These are phyloP conservation scores for Brassica juncea DNA, from an alignment of 345 rosid genomes.

Conservation along the genomic window DNA sequence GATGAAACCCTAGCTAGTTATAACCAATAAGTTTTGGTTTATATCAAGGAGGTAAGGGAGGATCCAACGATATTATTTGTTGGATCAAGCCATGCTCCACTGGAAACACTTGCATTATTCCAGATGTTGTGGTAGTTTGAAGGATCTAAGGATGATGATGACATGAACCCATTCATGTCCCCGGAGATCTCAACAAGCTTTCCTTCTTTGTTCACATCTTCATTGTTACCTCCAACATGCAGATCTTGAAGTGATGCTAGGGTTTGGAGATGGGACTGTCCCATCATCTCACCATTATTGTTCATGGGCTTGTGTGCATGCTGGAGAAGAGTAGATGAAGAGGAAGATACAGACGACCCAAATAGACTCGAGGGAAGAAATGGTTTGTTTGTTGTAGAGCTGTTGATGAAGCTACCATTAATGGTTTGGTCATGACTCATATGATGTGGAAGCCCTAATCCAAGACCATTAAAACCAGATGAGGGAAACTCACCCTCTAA, in stretches of 20 bases:
- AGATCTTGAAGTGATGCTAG: constrained; percentile 53
- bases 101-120: constrained; percentile 41
- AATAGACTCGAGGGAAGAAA: constrained; percentile 56
- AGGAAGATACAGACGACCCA: constrained; percentile 49
- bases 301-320: constrained; percentile 50
- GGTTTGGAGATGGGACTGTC: constrained; percentile 46
- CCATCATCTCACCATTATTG: constrained; percentile 41
- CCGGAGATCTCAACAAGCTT: constrained; percentile 46
- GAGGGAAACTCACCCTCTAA: constrained; percentile 50
- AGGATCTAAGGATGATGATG: constrained; percentile 55
- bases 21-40: constrained; percentile 43
- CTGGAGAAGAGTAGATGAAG: constrained; percentile 51
- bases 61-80: constrained; percentile 59
- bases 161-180: constrained; percentile 33
- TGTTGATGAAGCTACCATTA: constrained; percentile 31
- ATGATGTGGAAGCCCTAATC: constrained; percentile 59
- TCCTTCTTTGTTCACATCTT: constrained; percentile 44
- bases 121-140: constrained; percentile 42
- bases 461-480: constrained; percentile 58
- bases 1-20: constrained; percentile 41
- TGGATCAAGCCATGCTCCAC: constrained; percentile 73
- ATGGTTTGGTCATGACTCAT: constrained; percentile 34
- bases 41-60: constrained; percentile 75
- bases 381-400: constrained; percentile 42
- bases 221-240: constrained; percentile 46